Percentiles rank a stretch among this genome's conserved stretches.
Conservation (phyloP, 192 early-diverging fungal genomes). For the Podila verticillata region DNA sequence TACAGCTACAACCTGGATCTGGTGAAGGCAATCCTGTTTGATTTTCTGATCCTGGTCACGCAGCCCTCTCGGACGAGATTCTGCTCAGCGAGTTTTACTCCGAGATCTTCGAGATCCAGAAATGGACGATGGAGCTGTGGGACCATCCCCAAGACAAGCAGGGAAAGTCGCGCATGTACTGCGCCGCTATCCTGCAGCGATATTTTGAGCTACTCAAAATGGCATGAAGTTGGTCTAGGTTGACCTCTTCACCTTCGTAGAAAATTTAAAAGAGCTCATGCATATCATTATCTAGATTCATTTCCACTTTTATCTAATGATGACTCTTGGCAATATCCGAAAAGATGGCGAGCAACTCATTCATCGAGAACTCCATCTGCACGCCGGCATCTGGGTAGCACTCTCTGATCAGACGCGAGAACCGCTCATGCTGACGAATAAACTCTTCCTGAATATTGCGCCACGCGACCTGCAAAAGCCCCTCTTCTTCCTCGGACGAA, state of each 20-base stretch:
- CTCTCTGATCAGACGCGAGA: slow-evolving; percentile 81
- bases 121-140: slow-evolving; percentile 46
- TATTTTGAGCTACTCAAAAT: slow-evolving; percentile 34
- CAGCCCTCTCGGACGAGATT: slow-evolving; percentile 24
- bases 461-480: slow-evolving; percentile 91
- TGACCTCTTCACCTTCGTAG: no score
- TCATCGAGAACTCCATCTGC: slow-evolving; percentile 87
- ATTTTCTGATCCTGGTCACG: slow-evolving; percentile 35
- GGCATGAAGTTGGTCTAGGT: no score
- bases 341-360: slow-evolving; percentile 79
- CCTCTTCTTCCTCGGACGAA: slow-evolving; percentile 81
- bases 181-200: slow-evolving; percentile 28
- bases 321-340: slow-evolving; percentile 72
- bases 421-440: slow-evolving; percentile 78
- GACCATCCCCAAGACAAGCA: slow-evolving; percentile 9
- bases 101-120: slow-evolving; percentile 40
- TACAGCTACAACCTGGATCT: slow-evolving; percentile 26
- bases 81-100: slow-evolving; percentile 29
- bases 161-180: slow-evolving; percentile 37
- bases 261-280: no score
- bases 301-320: background rate
- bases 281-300: no score
- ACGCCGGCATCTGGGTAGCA: slow-evolving; percentile 90
- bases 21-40: slow-evolving; percentile 27
- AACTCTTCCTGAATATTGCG: slow-evolving; percentile 89